Conservation (phyloP, 345 rosid species). For the Chamaenerion angustifolium region DNA sequence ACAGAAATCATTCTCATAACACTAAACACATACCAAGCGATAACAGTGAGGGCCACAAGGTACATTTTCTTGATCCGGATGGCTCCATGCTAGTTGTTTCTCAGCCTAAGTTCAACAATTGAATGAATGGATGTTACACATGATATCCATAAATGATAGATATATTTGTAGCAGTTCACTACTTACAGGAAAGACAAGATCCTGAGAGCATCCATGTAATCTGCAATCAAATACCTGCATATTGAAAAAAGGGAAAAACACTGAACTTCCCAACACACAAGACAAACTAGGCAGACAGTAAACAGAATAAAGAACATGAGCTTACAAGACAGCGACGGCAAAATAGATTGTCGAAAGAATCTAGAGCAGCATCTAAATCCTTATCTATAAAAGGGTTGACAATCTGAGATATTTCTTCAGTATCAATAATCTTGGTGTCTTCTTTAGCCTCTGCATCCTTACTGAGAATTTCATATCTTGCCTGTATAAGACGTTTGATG, state of each 20-base stretch:
- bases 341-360: conserved; percentile 95
- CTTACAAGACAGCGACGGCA: conserved; percentile 97
- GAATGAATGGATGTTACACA: background rate
- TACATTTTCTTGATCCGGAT: conserved; percentile 42
- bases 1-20: conserved; percentile 2
- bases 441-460: conserved; percentile 42
- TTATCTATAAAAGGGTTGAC: conserved; percentile 54
- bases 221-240: conserved; percentile 94
- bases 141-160: conserved; percentile 1
- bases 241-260: conserved; percentile 10
- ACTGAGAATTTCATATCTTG: conserved; percentile 66
- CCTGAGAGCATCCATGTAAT: conserved; percentile 98
- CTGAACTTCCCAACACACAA: background rate
- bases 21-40: conserved; percentile 34
- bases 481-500: conserved; percentile 99
- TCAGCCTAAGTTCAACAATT: conserved; percentile 42
- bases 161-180: conserved; percentile 13
- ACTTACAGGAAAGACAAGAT: conserved; percentile 92
- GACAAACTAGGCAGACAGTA: conserved; percentile 1
- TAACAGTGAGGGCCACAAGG: conserved; percentile 77
- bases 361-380: conserved; percentile 96
- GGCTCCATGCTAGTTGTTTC: conserved; percentile 60
- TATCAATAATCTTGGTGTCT: conserved; percentile 31
- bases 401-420: conserved; percentile 25
- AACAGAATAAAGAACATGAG: conserved; percentile 5